A percentile compares a stretch with the other conserved stretches of the same genome.
These are phyloP conservation scores for Phytophthora capsici DNA, from an alignment of 352 stramenopile species.

Conservation along the genomic window DNA sequence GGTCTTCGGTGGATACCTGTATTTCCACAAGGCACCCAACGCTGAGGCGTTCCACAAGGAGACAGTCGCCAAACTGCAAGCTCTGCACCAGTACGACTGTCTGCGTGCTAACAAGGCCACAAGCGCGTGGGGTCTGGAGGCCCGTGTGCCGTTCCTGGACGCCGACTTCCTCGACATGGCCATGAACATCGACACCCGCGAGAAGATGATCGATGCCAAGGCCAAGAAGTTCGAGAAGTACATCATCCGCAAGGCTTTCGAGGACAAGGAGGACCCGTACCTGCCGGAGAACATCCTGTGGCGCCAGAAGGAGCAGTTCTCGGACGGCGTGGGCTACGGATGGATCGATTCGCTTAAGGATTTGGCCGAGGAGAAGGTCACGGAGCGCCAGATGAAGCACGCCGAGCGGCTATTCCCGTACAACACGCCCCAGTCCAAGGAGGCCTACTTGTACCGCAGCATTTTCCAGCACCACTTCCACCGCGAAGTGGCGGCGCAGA, in stretches of 20 bases:
- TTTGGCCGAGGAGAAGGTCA: slow-evolving; percentile 93
- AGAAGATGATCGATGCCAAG: slow-evolving; percentile 97
- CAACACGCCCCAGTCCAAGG: slow-evolving; percentile 99
- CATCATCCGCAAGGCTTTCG: slow-evolving; percentile 98
- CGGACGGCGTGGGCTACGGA: slow-evolving; percentile 98
- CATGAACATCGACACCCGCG: slow-evolving; percentile 97
- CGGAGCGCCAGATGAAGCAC: slow-evolving; percentile 96
- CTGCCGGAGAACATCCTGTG: slow-evolving; percentile 98
- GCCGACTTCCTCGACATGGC: slow-evolving; percentile 97
- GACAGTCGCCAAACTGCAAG: slow-evolving; percentile 95
- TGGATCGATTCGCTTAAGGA: slow-evolving; percentile 99
- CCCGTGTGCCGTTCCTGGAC: slow-evolving; percentile 98
- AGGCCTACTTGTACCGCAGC: slow-evolving; percentile 94
- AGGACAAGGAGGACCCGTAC: slow-evolving; percentile 97
- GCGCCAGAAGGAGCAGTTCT: slow-evolving; percentile 99
- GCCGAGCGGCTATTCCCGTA: slow-evolving; percentile 96
- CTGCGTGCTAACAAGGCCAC: slow-evolving; percentile 99
- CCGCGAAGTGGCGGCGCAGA: slow-evolving; percentile 95
- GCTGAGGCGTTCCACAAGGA: slow-evolving; percentile 91
- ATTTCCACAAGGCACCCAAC: slow-evolving; percentile 99
- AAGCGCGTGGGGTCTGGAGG: slow-evolving; percentile 98
- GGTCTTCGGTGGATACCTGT: slow-evolving; percentile 98
- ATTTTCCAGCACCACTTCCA: slow-evolving; percentile 99
- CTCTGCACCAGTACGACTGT: slow-evolving; percentile 98
- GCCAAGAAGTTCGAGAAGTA: slow-evolving; percentile 98